A percentile compares a stretch with the other conserved stretches of the same genome.
Evolutionary conservation across 768 basidiomycete genomes (phyloP).

Genomic region (Glaciozyma antarctica): DNA sequence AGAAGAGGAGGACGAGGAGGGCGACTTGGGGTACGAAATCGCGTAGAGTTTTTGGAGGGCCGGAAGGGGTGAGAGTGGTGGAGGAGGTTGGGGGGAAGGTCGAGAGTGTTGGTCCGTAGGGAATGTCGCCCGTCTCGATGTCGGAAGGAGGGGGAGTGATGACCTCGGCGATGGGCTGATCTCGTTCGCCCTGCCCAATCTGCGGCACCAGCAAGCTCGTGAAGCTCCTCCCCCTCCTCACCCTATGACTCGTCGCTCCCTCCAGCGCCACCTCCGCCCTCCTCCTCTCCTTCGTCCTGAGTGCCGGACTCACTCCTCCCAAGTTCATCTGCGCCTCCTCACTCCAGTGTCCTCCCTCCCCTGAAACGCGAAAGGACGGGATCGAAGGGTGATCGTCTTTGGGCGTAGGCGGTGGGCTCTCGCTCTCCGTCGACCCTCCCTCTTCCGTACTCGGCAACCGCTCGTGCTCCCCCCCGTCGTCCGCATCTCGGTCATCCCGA

Average conservation of each 20-base stretch:
- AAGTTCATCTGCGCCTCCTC: background rate
- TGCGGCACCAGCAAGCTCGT: slow-evolving; percentile 20
- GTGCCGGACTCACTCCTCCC: background rate
- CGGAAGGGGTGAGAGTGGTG: background rate
- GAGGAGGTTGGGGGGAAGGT: slow-evolving; percentile 2
- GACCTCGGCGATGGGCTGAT: slow-evolving; percentile 24
- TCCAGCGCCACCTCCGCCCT: slow-evolving; percentile 12
- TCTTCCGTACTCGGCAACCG: background rate
- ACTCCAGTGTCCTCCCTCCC: background rate
- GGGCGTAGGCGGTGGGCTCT: slow-evolving; percentile 5
- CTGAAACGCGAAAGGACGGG: background rate
- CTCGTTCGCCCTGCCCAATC: background rate
- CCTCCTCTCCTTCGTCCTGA: slow-evolving; percentile 1
- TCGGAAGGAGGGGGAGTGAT: slow-evolving; percentile 12
- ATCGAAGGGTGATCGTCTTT: background rate
- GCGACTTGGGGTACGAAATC: slow-evolving; percentile 30
- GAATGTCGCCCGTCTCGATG: background rate
- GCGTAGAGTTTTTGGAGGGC: slow-evolving; percentile 5
- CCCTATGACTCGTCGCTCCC: slow-evolving; percentile 21
- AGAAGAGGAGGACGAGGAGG: slow-evolving; percentile 33
- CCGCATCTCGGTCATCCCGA: background rate
- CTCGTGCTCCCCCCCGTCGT: background rate
- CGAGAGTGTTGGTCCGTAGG: background rate
- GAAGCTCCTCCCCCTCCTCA: slow-evolving; percentile 26
- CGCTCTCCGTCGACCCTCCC: slow-evolving; percentile 1